Evolutionary conservation across 2,329 filamentous ascomycete genomes (phyloP).

Genomic region (Aureobasidium uvarum): DNA sequence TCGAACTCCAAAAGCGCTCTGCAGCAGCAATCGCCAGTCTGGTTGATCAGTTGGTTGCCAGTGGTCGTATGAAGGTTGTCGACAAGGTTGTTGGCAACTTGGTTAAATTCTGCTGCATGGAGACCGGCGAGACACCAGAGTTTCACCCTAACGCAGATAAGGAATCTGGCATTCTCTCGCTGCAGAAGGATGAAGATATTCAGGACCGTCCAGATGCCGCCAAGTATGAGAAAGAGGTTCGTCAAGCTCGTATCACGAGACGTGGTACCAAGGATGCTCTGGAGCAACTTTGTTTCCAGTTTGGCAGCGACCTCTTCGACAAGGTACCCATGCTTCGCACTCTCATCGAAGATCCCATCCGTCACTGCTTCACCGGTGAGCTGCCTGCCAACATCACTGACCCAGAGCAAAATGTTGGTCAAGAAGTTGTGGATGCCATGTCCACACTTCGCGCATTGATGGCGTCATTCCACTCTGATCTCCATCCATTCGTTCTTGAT

Average conservation of each 20-base stretch:
- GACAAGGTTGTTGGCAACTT: constrained; percentile 96
- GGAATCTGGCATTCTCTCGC: constrained; percentile 78
- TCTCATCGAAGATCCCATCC: constrained; percentile 79
- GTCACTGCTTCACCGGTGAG: constrained; percentile 64
- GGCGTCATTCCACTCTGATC: constrained; percentile 75
- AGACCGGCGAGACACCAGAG: constrained; percentile 95
- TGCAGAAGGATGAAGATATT: constrained; percentile 95
- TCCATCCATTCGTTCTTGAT: constrained; percentile 77
- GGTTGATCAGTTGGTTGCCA: constrained; percentile 79
- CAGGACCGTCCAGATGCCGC: constrained; percentile 88
- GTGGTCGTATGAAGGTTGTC: constrained; percentile 77
- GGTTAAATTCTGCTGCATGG: constrained; percentile 96
- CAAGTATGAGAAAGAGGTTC: constrained; percentile 86
- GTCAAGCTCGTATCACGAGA: constrained; percentile 82
- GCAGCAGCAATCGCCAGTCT: constrained; percentile 79
- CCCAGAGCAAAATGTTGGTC: constrained; percentile 72
- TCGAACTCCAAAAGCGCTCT: constrained; percentile 82
- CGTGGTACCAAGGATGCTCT: constrained; percentile 92
- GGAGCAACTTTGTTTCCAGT: constrained; percentile 78
- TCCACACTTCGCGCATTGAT: constrained; percentile 88
- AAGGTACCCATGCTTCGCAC: constrained; percentile 77
- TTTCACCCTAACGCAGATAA: constrained; percentile 80
- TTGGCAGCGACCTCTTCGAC: constrained; percentile 73
- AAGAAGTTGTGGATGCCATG: constrained; percentile 90
- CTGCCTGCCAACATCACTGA: constrained; percentile 72